phyloP scores from a whole-genome alignment of 192 early-diverging fungal genomes.

The Coemansia sp. region DNA sequence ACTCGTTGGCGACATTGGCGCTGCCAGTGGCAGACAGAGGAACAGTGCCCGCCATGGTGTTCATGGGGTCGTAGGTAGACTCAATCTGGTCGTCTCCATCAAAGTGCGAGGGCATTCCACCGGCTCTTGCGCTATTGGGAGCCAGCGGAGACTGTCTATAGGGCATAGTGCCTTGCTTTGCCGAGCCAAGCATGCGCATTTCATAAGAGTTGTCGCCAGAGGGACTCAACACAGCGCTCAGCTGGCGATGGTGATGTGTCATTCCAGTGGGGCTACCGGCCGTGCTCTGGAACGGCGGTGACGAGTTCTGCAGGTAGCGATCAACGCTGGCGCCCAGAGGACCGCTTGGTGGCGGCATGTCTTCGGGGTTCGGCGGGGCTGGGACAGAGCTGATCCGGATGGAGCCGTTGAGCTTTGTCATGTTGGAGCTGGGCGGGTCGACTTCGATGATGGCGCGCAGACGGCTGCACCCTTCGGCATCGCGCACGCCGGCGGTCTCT shows the following conservation, averaged over 20 bases:
- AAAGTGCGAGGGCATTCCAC: slow-evolving; percentile 15
- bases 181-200: slow-evolving; percentile 28
- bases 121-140: too few relatives aligned
- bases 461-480: slow-evolving; percentile 71
- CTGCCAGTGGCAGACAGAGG: not conserved
- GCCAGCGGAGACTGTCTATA: slow-evolving; percentile 45
- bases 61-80: slow-evolving; percentile 3
- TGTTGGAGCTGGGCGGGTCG: slow-evolving; percentile 72
- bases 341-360: slow-evolving; percentile 6
- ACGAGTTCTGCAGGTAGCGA: slow-evolving; percentile 14
- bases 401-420: slow-evolving; percentile 75
- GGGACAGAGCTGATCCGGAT: slow-evolving; percentile 38
- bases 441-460: slow-evolving; percentile 64
- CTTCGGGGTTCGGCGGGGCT: slow-evolving; percentile 12
- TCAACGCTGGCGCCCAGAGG: slow-evolving; percentile 4
- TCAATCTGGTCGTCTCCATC: slow-evolving; percentile 27
- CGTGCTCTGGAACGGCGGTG: slow-evolving; percentile 10
- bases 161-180: slow-evolving; percentile 18
- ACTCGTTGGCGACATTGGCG: slow-evolving; percentile 18
- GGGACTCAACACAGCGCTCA: not conserved
- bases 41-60: not conserved
- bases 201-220: slow-evolving; percentile 29
- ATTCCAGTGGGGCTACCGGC: slow-evolving; percentile 6
- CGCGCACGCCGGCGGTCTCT: slow-evolving; percentile 63
- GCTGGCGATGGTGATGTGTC: not conserved